These are phyloP conservation scores for Ascoidea asiatica DNA, from an alignment of 805 yeast genomes.

Conservation along the genomic window DNA sequence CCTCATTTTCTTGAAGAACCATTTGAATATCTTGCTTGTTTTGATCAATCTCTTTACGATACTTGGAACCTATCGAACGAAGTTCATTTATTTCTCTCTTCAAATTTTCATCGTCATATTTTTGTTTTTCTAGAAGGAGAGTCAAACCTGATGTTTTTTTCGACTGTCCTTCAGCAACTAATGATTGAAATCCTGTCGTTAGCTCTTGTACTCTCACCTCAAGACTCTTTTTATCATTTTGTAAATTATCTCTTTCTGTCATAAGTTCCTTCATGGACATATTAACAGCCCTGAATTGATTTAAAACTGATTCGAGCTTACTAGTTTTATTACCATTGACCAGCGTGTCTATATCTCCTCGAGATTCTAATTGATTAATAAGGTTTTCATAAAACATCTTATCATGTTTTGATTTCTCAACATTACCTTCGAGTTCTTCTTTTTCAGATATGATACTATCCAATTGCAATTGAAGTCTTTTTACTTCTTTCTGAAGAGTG, in stretches of 20 bases:
- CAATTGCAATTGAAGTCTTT: constrained; percentile 44
- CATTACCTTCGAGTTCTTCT: constrained; percentile 21
- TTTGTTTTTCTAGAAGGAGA: constrained; percentile 18
- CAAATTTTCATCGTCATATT: constrained; percentile 18
- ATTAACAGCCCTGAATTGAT: constrained; percentile 44
- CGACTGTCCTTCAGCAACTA: constrained; percentile 17
- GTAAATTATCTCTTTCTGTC: constrained; percentile 47
- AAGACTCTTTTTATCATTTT: constrained; percentile 32
- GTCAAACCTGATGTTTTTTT: constrained; percentile 14
- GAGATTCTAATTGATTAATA: constrained; percentile 26
- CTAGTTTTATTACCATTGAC: constrained; percentile 32
- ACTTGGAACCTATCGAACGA: constrained; percentile 17
- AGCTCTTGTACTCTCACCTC: constrained; percentile 31
- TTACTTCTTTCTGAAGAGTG: constrained; percentile 46
- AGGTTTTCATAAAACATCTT: constrained; percentile 26
- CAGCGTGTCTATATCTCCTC: constrained; percentile 26
- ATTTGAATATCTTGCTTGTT: constrained; percentile 42
- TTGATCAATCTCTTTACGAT: constrained; percentile 18
- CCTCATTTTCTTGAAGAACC: constrained; percentile 53
- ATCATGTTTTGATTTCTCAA: constrained; percentile 18
- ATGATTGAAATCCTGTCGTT: constrained; percentile 24
- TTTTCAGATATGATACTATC: constrained; percentile 38
- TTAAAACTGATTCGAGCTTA: constrained; percentile 28
- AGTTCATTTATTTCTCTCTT: constrained; percentile 22
- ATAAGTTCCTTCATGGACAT: constrained; percentile 47